Evolutionary conservation across 805 yeast genomes (phyloP), one percentile per base, ranked within the genome.

Genomic region (Candida anglica): DNA sequence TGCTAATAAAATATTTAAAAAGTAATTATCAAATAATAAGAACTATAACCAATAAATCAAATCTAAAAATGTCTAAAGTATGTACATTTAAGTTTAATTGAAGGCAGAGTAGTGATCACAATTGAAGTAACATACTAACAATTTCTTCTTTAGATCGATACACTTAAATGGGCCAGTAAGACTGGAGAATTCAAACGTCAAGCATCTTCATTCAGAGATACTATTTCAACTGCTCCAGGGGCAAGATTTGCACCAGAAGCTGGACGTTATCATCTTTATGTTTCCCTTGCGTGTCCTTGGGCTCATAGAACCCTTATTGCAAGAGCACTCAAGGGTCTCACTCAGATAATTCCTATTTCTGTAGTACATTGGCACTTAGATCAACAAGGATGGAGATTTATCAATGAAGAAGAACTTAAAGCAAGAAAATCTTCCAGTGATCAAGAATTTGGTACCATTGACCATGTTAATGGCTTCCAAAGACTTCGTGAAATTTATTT

Each of bases 351-450:
- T 40, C 75, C 78, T 3, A 69, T 81, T 20, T 77, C 89, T 15
- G 87, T 86, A 25, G 97, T 91, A 9, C 94, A 88, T 57, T 88
- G 96, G 91, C 80, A 78, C 49, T 73, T 91, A 82, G 96, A 84
- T 44, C 73, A 67, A 10, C 69, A 82, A 39, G 97, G 98, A 3
- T 91, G 98, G 98, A 75, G 86, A 52, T 86, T 93, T 58, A 71
- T 76, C 22, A 60, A 65, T 18, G 56, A 58, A 4, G 74, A 69
- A 18, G 77, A 75, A 40, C 63, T 63, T 16, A 41, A 70, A 58
- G 39, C 71, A 53, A 36, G 57, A 60, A 58, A 58, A 33, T 68
- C 77, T 16, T 71, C 80, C 8, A 70, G 67, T 30, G 93, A 86
- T 32, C 74, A 43, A 16, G 37, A 42, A 19, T 40, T 33, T 19